phyloP scores from a whole-genome alignment of 1,284 basidiomycete genomes.

The Nidula niveotomentosa region DNA sequence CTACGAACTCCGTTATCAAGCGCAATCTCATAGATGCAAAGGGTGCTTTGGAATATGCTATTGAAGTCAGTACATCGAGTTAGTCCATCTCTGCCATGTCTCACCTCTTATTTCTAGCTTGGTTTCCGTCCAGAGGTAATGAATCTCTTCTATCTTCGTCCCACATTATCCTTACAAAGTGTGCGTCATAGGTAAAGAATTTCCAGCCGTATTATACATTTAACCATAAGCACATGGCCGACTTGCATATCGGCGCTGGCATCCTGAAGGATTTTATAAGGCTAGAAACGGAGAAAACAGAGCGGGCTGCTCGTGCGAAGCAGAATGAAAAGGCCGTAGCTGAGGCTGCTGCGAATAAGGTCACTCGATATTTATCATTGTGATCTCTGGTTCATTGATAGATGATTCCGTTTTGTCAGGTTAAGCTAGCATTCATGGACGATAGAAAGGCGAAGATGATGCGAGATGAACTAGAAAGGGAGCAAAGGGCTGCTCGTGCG shows the following conservation, averaged over 20 bases:
- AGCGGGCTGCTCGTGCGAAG: constrained; percentile 41
- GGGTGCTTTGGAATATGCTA: constrained; percentile 75
- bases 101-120: constrained; percentile 41
- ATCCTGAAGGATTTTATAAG: constrained; percentile 64
- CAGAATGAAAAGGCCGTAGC: constrained; percentile 56
- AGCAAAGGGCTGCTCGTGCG: constrained; percentile 43
- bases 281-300: constrained; percentile 53
- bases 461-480: constrained; percentile 57
- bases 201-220: constrained; percentile 72
- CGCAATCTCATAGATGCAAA: constrained; percentile 54
- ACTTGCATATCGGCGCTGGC: constrained; percentile 59
- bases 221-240: constrained; percentile 47
- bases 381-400: no score
- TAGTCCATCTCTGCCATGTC: constrained; percentile 9
- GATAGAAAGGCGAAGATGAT: constrained; percentile 60
- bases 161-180: constrained; percentile 8
- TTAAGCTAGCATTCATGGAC: constrained; percentile 72
- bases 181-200: constrained; percentile 33
- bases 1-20: constrained; percentile 71
- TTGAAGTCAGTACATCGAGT: constrained; percentile 48
- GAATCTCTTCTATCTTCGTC: not conserved
- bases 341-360: constrained; percentile 44
- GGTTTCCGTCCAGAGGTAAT: constrained; percentile 66
- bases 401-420: constrained; percentile 33
- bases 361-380: not conserved